A percentile compares a stretch with the other conserved stretches of the same genome.
Evolutionary conservation across 2,329 filamentous ascomycete genomes (phyloP).

Genomic region (Fusarium poae): DNA sequence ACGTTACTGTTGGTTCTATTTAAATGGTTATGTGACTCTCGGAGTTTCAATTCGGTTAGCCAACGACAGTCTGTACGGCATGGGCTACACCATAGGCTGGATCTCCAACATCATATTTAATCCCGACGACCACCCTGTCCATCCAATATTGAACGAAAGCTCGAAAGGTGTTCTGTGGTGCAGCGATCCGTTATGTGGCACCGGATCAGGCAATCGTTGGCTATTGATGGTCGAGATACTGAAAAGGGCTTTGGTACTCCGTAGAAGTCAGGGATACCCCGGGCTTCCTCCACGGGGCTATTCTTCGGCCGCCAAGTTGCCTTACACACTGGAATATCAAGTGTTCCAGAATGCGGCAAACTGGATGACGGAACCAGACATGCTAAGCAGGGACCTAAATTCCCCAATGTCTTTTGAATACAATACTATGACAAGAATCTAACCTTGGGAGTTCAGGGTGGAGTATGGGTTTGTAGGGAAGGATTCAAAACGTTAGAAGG

Average conservation of each 20-base stretch:
- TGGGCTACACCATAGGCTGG: not conserved
- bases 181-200: conserved; percentile 4
- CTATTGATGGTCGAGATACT: conserved; percentile 10
- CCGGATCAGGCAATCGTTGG: conserved; percentile 3
- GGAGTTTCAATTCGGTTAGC: accelerated
- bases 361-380: not conserved
- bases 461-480: too few relatives aligned
- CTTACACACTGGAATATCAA: not conserved
- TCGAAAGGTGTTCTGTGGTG: conserved; percentile 22
- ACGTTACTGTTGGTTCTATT: not conserved
- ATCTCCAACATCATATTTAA: conserved; percentile 4
- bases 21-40: not conserved
- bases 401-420: too few relatives aligned
- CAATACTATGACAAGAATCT: too few relatives aligned
- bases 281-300: not conserved
- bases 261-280: too few relatives aligned
- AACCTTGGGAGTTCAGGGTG: too few relatives aligned
- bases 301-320: not conserved
- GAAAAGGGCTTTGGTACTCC: not conserved
- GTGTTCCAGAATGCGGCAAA: not conserved
- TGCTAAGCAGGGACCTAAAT: not conserved
- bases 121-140: not conserved
- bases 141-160: conserved; percentile 3
- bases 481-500: too few relatives aligned
- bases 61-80: accelerated